phyloP scores from a whole-genome alignment of 352 stramenopile species.

The Phytophthora pisi region DNA sequence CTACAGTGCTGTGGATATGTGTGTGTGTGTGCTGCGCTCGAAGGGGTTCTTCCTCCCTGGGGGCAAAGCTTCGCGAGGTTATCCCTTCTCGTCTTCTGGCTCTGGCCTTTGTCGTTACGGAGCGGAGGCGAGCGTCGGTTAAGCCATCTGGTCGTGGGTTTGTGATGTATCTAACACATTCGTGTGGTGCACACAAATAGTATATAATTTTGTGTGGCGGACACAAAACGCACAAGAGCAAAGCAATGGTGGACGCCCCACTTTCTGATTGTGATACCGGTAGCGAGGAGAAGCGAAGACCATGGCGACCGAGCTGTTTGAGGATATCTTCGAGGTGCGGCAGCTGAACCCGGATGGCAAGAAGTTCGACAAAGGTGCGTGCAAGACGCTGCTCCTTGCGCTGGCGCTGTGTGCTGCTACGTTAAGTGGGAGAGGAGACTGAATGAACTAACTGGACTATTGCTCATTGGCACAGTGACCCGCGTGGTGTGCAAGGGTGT shows the following conservation, averaged over 20 bases:
- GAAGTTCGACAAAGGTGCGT: constrained; percentile 95
- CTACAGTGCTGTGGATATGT: constrained; percentile 10
- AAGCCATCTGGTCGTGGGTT: constrained; percentile 8
- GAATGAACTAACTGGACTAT: background rate
- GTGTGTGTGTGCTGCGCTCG: constrained; percentile 1
- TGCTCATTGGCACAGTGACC: constrained; percentile 73
- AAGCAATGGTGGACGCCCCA: constrained; percentile 15
- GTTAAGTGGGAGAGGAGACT: constrained; percentile 11
- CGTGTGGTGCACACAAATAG: background rate
- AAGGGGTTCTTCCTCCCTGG: background rate
- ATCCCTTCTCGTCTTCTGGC: constrained; percentile 37
- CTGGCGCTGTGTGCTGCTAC: background rate
- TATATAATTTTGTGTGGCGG: background rate
- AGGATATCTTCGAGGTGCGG: constrained; percentile 99
- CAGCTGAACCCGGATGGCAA: constrained; percentile 98
- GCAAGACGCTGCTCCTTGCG: background rate
- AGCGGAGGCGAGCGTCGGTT: constrained; percentile 19
- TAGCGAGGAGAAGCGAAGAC: constrained; percentile 6
- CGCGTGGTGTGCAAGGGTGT: constrained; percentile 96
- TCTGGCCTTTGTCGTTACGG: constrained; percentile 33
- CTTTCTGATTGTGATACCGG: constrained; percentile 19
- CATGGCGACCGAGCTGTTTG: constrained; percentile 95
- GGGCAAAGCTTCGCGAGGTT: constrained; percentile 19
- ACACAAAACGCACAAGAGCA: background rate
- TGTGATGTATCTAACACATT: background rate